Conservation (phyloP, 139 green algal species). For the Ettlia oleoabundans region DNA sequence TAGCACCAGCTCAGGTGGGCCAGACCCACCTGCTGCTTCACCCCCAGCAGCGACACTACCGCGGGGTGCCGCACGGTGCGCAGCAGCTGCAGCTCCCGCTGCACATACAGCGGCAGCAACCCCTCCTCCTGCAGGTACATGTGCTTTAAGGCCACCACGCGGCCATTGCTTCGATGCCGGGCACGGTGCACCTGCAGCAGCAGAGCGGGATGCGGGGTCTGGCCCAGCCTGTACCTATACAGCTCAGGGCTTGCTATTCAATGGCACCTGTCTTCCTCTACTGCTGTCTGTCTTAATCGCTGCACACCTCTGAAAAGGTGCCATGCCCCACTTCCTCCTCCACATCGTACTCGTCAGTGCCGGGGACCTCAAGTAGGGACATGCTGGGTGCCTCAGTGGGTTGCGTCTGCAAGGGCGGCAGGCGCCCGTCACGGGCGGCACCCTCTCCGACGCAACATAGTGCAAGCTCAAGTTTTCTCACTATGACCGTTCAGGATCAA, state of each 20-base stretch:
- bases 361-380: slow-evolving; percentile 25
- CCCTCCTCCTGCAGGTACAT: slow-evolving; percentile 27
- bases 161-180: neutral
- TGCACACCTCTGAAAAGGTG: slow-evolving; percentile 47
- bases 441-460: no score
- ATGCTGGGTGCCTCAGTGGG: neutral
- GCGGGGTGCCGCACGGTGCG: slow-evolving; percentile 15
- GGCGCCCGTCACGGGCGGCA: no score
- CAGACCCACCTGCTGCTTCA: slow-evolving; percentile 6
- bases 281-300: no score
- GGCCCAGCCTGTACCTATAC: no score
- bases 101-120: slow-evolving; percentile 6
- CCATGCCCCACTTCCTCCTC: slow-evolving; percentile 44
- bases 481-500: no score
- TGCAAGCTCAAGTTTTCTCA: no score
- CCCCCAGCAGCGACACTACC: slow-evolving; percentile 11
- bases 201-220: no score
- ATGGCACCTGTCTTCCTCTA: no score
- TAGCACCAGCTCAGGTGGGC: no score
- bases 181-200: slow-evolving; percentile 39
- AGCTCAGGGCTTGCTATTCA: no score
- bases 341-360: slow-evolving; percentile 29
- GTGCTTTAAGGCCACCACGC: slow-evolving; percentile 41
- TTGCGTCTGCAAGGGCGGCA: neutral
- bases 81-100: slow-evolving; percentile 36